A percentile compares a stretch with the other conserved stretches of the same genome.
Conservation (phyloP, 2,329 filamentous ascomycete species). For the Fusarium pseudocircinatum region DNA sequence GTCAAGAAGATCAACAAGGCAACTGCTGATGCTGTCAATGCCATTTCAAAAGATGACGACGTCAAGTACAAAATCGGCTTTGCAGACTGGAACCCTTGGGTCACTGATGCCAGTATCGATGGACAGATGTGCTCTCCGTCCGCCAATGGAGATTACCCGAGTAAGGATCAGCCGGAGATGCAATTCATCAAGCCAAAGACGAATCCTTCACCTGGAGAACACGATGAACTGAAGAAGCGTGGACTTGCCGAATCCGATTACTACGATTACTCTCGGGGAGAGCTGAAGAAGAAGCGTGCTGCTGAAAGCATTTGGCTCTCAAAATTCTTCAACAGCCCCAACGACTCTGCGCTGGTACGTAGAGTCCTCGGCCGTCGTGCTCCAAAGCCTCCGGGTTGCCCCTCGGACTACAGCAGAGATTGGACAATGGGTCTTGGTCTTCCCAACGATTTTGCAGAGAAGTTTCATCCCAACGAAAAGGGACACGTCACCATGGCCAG, state of each 20-base stretch:
- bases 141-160: not conserved
- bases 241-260: accelerated
- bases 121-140: not conserved
- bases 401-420: not conserved
- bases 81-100: conserved; percentile 9
- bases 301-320: not conserved
- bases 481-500: not conserved
- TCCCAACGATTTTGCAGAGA: accelerated
- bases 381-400: not conserved
- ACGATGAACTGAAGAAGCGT: accelerated
- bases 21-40: not conserved
- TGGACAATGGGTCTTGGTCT: not conserved
- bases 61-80: conserved; percentile 3
- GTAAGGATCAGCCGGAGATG: not conserved
- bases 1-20: not conserved
- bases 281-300: not conserved
- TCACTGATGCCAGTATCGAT: accelerated
- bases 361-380: not conserved
- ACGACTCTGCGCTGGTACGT: not conserved
- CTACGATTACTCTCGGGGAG: accelerated
- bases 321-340: conserved; percentile 1
- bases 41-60: accelerated
- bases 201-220: accelerated
- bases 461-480: not conserved
- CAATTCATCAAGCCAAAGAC: not conserved